phyloP scores from a whole-genome alignment of 2,329 filamentous ascomycete genomes.

The Neofusicoccum cordaticola region DNA sequence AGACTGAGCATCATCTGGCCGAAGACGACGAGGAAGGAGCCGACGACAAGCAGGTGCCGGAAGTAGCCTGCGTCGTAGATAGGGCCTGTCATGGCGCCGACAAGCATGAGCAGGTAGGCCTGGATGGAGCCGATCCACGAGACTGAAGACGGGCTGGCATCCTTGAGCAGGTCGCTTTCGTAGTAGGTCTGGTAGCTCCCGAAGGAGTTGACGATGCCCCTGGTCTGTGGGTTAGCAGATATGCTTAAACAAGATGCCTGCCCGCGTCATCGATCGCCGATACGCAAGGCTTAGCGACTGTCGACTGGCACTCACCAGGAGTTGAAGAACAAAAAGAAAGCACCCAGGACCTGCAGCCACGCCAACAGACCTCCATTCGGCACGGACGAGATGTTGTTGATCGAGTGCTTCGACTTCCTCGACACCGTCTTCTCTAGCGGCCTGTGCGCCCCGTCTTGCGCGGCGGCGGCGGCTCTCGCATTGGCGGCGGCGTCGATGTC shows the following conservation, averaged over 20 bases:
- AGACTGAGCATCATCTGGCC: slow-evolving; percentile 53
- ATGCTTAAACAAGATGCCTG: too few relatives aligned
- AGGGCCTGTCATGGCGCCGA: slow-evolving; percentile 47
- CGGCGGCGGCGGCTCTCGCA: background rate
- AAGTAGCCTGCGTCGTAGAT: slow-evolving; percentile 52
- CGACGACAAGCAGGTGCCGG: slow-evolving; percentile 40
- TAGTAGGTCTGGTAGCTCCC: slow-evolving; percentile 51
- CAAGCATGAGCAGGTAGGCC: slow-evolving; percentile 46
- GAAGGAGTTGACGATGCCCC: slow-evolving; percentile 48
- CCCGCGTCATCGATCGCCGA: too few relatives aligned
- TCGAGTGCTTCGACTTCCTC: slow-evolving; percentile 25
- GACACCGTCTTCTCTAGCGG: slow-evolving; percentile 1
- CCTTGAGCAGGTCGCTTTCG: slow-evolving; percentile 39
- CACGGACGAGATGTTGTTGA: slow-evolving; percentile 42
- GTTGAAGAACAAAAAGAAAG: slow-evolving; percentile 51
- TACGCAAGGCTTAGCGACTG: background rate
- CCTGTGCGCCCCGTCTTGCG: background rate
- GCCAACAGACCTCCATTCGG: slow-evolving; percentile 47
- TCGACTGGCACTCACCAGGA: slow-evolving; percentile 35
- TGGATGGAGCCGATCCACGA: slow-evolving; percentile 52
- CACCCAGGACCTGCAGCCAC: slow-evolving; percentile 48
- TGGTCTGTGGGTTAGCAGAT: slow-evolving; percentile 2
- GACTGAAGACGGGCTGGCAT: slow-evolving; percentile 43
- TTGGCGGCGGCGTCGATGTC: background rate
- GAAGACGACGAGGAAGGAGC: slow-evolving; percentile 46